A percentile compares a stretch with the other conserved stretches of the same genome.
phyloP scores from a whole-genome alignment of 176 grass and related monocot species.

The Secale cereale region DNA sequence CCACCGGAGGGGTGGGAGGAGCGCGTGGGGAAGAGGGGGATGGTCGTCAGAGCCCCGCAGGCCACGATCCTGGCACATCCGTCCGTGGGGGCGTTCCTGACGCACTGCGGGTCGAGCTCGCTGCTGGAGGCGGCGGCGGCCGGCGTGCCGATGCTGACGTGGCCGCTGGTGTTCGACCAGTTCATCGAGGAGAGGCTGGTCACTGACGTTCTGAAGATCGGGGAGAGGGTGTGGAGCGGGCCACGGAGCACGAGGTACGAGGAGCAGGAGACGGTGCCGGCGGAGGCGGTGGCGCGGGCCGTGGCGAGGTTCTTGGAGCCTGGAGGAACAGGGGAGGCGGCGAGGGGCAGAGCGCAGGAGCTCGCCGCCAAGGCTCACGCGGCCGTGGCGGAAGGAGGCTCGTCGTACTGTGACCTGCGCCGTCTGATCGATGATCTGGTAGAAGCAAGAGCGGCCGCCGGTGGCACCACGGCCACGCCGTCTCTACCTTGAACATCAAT shows the following conservation, averaged over 20 bases:
- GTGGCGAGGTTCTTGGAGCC: constrained; percentile 26
- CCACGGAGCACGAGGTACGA: background rate
- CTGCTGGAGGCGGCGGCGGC: constrained; percentile 37
- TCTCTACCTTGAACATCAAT: too few species aligned
- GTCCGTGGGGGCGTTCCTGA: constrained; percentile 40
- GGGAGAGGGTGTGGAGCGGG: constrained; percentile 12
- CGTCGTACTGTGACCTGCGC: constrained; percentile 21
- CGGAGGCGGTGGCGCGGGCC: constrained; percentile 5
- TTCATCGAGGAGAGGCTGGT: constrained; percentile 48
- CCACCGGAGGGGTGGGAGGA: constrained; percentile 27
- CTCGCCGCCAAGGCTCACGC: background rate
- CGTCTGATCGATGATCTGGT: too few species aligned
- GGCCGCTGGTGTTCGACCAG: constrained; percentile 48
- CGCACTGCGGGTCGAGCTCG: constrained; percentile 57
- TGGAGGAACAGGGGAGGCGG: background rate
- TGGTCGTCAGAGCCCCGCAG: constrained; percentile 27
- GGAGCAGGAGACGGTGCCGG: background rate
- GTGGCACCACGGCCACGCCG: too few species aligned
- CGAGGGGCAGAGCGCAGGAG: constrained; percentile 1
- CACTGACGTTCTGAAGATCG: constrained; percentile 5
- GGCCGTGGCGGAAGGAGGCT: constrained; percentile 16
- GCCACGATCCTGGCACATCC: background rate
- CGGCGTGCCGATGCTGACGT: constrained; percentile 47
- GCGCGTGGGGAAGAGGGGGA: constrained; percentile 2
- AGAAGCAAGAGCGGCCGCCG: too few species aligned